Conservation (phyloP, 2,329 filamentous ascomycete genomes). For the Macrophomina pseudophaseolina region DNA sequence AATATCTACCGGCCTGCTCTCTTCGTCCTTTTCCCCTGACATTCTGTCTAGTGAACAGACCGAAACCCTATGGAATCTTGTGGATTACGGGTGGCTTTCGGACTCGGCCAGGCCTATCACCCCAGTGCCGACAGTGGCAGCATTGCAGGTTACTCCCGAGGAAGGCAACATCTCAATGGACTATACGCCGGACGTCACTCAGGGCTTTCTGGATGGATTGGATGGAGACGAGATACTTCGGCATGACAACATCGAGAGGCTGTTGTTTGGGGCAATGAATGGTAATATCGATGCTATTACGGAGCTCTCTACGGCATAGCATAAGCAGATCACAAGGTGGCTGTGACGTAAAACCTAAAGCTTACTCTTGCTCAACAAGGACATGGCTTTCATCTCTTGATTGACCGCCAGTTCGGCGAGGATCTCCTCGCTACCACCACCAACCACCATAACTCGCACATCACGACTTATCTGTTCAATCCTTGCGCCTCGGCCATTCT, state of each 20-base stretch:
- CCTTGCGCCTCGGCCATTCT: constrained; percentile 1
- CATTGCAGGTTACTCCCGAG: too few relatives aligned
- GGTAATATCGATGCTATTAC: neutral
- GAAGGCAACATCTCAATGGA: too few relatives aligned
- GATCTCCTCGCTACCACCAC: constrained; percentile 37
- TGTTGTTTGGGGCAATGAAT: neutral
- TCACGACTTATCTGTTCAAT: neutral
- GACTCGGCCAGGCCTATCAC: neutral
- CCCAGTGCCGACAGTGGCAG: neutral
- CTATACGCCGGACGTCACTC: neutral
- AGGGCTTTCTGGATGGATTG: neutral
- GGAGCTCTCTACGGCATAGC: too few relatives aligned
- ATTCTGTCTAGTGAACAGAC: neutral
- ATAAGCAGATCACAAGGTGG: too few relatives aligned
- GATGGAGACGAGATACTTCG: neutral
- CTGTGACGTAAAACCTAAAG: neutral
- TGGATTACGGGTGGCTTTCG: constrained; percentile 8
- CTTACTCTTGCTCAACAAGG: constrained; percentile 17
- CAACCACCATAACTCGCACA: neutral
- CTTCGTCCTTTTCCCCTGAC: neutral
- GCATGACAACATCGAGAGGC: neutral
- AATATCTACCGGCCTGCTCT: neutral
- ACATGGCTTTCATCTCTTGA: constrained; percentile 36
- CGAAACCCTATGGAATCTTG: neutral
- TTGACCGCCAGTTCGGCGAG: constrained; percentile 38